Base-by-base conservation (phyloP, 805 yeast species). In the Candida tallmaniae region DNA sequence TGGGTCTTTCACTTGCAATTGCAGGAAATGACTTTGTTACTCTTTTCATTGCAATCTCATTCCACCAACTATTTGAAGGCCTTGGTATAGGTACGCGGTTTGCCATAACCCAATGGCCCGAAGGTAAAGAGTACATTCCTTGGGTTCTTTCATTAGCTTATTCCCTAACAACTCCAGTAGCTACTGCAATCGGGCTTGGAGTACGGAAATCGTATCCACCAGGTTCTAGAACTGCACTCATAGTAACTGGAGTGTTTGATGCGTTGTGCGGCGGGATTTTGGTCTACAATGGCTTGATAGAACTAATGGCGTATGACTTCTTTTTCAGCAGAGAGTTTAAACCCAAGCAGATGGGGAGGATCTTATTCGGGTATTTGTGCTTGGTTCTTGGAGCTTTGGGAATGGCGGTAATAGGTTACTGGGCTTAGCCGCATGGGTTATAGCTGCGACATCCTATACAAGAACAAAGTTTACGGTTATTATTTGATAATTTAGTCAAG, bases 61-160 rank as follows among this genome's bases (percentile, higher is more conserved):
- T 74, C 67, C 86, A 84, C 54, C 94, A 84, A 55, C 65, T 78
- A 61, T 83, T 84, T 50, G 94, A 84, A 58, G 94, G 94, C 31
- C 64, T 84, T 29, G 94, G 93, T 38, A 62, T 84, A 44, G 93
- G 94, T n/a, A 71, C 88, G 7, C 72, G 94, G 53, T 54, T 61
- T 36, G 62, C 68, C 7, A 45, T 50, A 9, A 53, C 58, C 3
- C 30, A 35, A 8, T 61, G 66, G 66, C 66, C 66, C 7, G 39
- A 45, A 27, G 39, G 39, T 22, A 56, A 52, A 42, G 35, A 50
- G 16, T 45, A 46, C 38, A 51, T 59, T 4, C 65, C 66, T 1
- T 60, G 65, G 65, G 11, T 54, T 9, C 45, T 60, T 47, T 54
- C 61, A 2, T 34, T 50, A 17, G 56, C 47, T 8, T 60, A 53